Base-by-base conservation (phyloP, 2,329 filamentous ascomycete species). In the Cladophialophora chaetospira region DNA sequence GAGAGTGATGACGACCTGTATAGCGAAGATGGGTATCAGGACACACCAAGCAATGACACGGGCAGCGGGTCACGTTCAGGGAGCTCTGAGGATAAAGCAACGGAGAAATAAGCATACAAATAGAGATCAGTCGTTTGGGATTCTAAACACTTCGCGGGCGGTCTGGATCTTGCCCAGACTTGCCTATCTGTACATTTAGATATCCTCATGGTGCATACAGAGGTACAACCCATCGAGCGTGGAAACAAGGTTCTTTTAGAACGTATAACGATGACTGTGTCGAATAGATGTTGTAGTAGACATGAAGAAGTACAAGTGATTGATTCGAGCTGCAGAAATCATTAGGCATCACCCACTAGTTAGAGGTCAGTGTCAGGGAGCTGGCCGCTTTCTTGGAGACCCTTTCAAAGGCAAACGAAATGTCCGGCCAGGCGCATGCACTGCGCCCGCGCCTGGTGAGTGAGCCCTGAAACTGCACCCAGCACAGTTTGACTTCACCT, bases 1-100 rank as follows among this genome's bases (percentile, higher is more conserved):
- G 93, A 91, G 50, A 93, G 93, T 56, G 92, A 94, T 55, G 88
- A 90, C 53, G 68, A 69, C 57, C 67, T 84, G 36, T 75, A 83
- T 59, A 79, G 75, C 62, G 75, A 75, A 11, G 77, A 78, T 33
- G 57, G 45, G 23, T 65, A 69, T 38, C 65, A 65, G 47, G 67
- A 69, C 40, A 66, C 63, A 2, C 64, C 64, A 26, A 60, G 53
- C 55, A 58, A 58, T 43, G 62, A 65, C 57, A 65, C 62, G 4
- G 61, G 62, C 26, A 60, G 60, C 13, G 62, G 60, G 9, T 63
- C 62, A 6, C 55, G 62, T 17, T 53, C 57, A 29, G 60, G 48
- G 11, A 59, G 60, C 19, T 56, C 60, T 35, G 62, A 57, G 38
- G 60, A 47, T 31, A 46, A 45, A 35, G 57, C 62, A 53, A 62